A percentile compares a stretch with the other conserved stretches of the same genome.
These are phyloP conservation scores for Baeospora myosura DNA, from an alignment of 1,284 basidiomycete genomes.

Conservation along the genomic window DNA sequence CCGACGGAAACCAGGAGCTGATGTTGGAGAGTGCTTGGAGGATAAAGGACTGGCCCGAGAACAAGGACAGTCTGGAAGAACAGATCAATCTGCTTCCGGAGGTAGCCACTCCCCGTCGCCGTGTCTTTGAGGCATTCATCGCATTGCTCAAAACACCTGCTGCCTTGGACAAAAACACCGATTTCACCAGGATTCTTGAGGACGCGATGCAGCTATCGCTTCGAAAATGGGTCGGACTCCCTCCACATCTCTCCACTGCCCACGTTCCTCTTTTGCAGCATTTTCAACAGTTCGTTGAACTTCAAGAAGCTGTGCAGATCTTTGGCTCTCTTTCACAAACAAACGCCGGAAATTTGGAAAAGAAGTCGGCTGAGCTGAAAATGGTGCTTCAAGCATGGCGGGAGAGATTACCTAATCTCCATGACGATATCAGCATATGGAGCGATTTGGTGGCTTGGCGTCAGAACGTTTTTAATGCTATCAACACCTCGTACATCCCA, in stretches of 20 bases:
- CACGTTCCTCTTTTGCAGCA: slow-evolving; percentile 94
- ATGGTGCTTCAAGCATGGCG: slow-evolving; percentile 95
- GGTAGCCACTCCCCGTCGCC: slow-evolving; percentile 85
- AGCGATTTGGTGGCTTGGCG: slow-evolving; percentile 97
- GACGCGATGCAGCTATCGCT: slow-evolving; percentile 96
- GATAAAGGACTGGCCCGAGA: slow-evolving; percentile 84
- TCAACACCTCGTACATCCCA: slow-evolving; percentile 95
- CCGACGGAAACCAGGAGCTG: slow-evolving; percentile 88
- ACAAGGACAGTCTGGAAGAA: slow-evolving; percentile 77
- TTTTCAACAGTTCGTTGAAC: slow-evolving; percentile 98
- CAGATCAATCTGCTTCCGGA: slow-evolving; percentile 81
- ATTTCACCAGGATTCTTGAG: slow-evolving; percentile 85
- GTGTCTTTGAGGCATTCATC: slow-evolving; percentile 94
- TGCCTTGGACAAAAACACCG: slow-evolving; percentile 63
- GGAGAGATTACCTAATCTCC: slow-evolving; percentile 91
- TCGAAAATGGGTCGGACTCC: slow-evolving; percentile 92
- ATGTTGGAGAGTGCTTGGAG: slow-evolving; percentile 96
- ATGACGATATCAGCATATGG: slow-evolving; percentile 99
- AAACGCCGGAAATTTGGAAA: slow-evolving; percentile 85
- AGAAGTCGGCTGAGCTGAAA: slow-evolving; percentile 93
- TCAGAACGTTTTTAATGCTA: slow-evolving; percentile 89
- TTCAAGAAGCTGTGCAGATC: slow-evolving; percentile 93
- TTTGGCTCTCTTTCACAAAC: slow-evolving; percentile 89
- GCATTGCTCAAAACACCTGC: slow-evolving; percentile 68
- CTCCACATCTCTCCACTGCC: slow-evolving; percentile 79